These are phyloP conservation scores for Endothia cerciana DNA, from an alignment of 2,329 filamentous ascomycete species.

Conservation along the genomic window DNA sequence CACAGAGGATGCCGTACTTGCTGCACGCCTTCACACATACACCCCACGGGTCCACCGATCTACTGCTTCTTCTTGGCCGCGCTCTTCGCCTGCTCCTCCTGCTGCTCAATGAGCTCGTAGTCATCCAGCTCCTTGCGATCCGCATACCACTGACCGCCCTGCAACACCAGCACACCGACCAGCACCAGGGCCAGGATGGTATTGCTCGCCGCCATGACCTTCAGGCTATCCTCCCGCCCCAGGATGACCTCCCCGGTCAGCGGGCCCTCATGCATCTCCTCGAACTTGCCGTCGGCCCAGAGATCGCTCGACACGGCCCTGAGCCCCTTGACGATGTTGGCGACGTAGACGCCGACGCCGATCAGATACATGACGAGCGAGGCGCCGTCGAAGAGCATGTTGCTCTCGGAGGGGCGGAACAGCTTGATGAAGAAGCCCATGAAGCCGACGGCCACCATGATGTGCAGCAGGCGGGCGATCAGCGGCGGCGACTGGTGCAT, in stretches of 20 bases:
- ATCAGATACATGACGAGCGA: conserved; percentile 82
- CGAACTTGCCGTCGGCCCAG: conserved; percentile 51
- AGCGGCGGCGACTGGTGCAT: conserved; percentile 89
- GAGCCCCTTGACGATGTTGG: conserved; percentile 95
- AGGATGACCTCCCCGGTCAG: conserved; percentile 68
- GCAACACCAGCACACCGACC: conserved; percentile 87
- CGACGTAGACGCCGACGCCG: conserved; percentile 88
- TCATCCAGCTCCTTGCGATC: conserved; percentile 91
- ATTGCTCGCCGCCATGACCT: conserved; percentile 91
- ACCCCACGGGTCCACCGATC: neutral
- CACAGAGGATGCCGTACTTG: neutral
- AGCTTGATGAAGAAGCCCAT: conserved; percentile 91
- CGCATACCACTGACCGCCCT: conserved; percentile 98
- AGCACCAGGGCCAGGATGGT: conserved; percentile 93
- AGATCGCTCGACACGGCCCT: conserved; percentile 76
- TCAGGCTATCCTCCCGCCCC: conserved; percentile 84
- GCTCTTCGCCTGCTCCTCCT: conserved; percentile 34
- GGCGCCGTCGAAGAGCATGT: conserved; percentile 91
- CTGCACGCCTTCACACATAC: neutral
- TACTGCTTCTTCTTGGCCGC: conserved; percentile 33
- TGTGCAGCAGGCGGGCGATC: conserved; percentile 91
- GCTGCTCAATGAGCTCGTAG: conserved; percentile 65
- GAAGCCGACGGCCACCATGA: conserved; percentile 85
- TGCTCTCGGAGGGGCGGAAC: conserved; percentile 89
- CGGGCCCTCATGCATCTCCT: conserved; percentile 46